Evolutionary conservation across 2,329 filamentous ascomycete genomes (phyloP).

Genomic region (Epichloe gansuensis): DNA sequence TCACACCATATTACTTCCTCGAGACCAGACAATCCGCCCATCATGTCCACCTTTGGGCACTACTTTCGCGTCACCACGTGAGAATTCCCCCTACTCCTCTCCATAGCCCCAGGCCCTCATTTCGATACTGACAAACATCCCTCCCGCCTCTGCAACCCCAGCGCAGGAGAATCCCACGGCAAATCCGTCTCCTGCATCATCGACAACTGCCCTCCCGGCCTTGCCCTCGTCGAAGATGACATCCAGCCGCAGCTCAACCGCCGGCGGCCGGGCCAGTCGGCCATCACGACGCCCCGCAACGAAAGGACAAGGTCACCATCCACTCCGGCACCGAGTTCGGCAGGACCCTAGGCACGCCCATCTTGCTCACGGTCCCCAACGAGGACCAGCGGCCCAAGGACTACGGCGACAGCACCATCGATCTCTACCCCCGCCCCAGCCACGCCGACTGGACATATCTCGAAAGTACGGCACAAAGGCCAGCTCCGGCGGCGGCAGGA

Average conservation of each 20-base stretch:
- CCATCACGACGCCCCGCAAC: slow-evolving; percentile 81
- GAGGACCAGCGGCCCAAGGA: slow-evolving; percentile 89
- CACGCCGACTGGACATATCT: slow-evolving; percentile 97
- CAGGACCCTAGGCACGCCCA: slow-evolving; percentile 80
- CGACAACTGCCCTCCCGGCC: slow-evolving; percentile 80
- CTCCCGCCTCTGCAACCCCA: slow-evolving; percentile 11
- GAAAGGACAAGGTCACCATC: slow-evolving; percentile 85
- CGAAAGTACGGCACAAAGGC: slow-evolving; percentile 92
- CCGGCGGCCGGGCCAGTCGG: slow-evolving; percentile 76
- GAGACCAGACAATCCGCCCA: neutral
- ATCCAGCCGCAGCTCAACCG: slow-evolving; percentile 94
- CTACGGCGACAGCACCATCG: slow-evolving; percentile 83
- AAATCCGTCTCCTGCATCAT: slow-evolving; percentile 89
- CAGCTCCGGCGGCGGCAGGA: slow-evolving; percentile 77
- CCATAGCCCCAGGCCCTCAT: neutral
- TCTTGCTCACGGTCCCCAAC: slow-evolving; percentile 77
- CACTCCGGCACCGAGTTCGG: slow-evolving; percentile 89
- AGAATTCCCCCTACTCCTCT: neutral
- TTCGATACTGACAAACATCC: neutral
- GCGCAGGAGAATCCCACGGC: slow-evolving; percentile 63
- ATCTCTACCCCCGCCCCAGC: slow-evolving; percentile 77
- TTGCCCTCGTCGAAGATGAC: slow-evolving; percentile 72
- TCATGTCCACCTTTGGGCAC: slow-evolving; percentile 80
- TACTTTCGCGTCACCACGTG: slow-evolving; percentile 77
- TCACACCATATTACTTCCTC: neutral